Evolutionary conservation across 139 green algal species (phyloP), one percentile per base, ranked within the genome.

Genomic region (Monoraphidium neglectum): DNA sequence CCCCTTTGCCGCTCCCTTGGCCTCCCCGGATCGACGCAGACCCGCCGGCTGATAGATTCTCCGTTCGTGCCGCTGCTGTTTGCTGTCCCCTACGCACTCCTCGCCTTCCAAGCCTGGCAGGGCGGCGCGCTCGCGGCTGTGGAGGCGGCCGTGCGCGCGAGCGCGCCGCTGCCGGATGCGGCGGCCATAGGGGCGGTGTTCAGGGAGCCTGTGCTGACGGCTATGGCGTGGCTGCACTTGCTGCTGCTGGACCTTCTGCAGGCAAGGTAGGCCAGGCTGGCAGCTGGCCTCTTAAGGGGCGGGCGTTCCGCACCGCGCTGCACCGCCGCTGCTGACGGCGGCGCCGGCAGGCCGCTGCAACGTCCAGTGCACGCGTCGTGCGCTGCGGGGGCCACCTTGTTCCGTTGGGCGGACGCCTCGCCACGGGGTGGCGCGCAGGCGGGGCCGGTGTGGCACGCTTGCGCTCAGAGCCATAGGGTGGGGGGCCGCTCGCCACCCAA

Each of bases 241-340:
- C 73, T 97, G 43, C 70, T 92, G 35, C 72, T 97, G 24, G 93
- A 97, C 74, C 83, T 97, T 21, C 88, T 91, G 43, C 85, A 92
- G n/a, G 93, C 90, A 10, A 84, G 90, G 90, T 92, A 60, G 51
- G 61, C 35, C 33, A 18, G 30, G 12, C 6, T 59, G 28, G 12
- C 10, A 64, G 49, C 8, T 18, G 49, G 65, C 30, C 12, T 65
- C 13, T 63, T 30, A 30, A 32, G 56, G 12, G 12, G 56, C 56
- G 10, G 56, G 13, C 12, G n/a, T 63, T n/a, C n/a, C n/a, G n/a
- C n/a, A n/a, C n/a, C n/a, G n/a, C n/a, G n/a, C n/a, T 6, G 26
- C 5, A 30, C 12, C 24, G 24, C 26, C 12, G 56, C 10, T 63
- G 24, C 26, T 15, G 56, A 18, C 8, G 56, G 56, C 10, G 26